Percentiles rank a stretch among this genome's conserved stretches.
phyloP scores from a whole-genome alignment of 2,329 filamentous ascomycete genomes.

The Alternaria tenuissima region DNA sequence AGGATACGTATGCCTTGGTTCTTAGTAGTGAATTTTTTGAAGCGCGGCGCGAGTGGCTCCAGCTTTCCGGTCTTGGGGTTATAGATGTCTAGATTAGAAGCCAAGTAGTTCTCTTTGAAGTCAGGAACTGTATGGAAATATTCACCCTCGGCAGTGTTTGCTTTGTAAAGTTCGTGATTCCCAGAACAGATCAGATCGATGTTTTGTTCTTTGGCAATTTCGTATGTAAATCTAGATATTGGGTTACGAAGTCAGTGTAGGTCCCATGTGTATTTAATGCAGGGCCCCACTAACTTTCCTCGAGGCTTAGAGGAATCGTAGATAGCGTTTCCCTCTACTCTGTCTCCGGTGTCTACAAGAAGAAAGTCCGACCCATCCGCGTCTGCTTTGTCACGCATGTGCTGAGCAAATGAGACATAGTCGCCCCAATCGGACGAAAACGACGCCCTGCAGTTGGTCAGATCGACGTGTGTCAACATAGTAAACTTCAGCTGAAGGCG shows the following conservation, averaged over 20 bases:
- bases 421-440: slow-evolving; percentile 98
- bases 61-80: slow-evolving; percentile 74
- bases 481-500: neutral
- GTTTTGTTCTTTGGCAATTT: slow-evolving; percentile 82
- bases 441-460: slow-evolving; percentile 67
- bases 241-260: neutral
- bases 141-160: slow-evolving; percentile 79
- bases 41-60: slow-evolving; percentile 81
- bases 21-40: slow-evolving; percentile 89
- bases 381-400: slow-evolving; percentile 81
- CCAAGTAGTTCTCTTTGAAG: slow-evolving; percentile 81
- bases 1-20: slow-evolving; percentile 84
- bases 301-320: slow-evolving; percentile 91
- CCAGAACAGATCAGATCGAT: slow-evolving; percentile 87
- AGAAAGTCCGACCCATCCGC: slow-evolving; percentile 81
- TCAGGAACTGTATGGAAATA: slow-evolving; percentile 82
- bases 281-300: slow-evolving; percentile 60
- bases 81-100: slow-evolving; percentile 91
- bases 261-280: neutral
- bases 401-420: slow-evolving; percentile 90
- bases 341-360: slow-evolving; percentile 94
- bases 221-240: slow-evolving; percentile 71
- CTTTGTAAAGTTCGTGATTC: slow-evolving; percentile 94
- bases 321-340: slow-evolving; percentile 91
- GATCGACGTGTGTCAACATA: neutral